phyloP scores from a whole-genome alignment of 2,329 filamentous ascomycete genomes.

The Fusarium sambucinum region DNA sequence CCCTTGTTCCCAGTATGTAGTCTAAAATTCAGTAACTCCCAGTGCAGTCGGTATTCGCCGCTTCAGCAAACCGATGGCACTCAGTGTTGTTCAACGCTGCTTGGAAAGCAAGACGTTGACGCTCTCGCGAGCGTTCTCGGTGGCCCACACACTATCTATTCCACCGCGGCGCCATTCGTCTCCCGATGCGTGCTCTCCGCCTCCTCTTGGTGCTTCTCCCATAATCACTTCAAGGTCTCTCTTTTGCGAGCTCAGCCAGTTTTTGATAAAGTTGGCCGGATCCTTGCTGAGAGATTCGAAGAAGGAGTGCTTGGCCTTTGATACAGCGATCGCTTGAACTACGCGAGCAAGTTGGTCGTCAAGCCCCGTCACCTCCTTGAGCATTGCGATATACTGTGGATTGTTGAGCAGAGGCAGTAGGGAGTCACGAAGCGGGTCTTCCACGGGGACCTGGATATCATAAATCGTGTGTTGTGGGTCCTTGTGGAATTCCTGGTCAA shows the following conservation, averaged over 20 bases:
- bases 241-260: constrained; percentile 93
- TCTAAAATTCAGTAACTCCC: constrained; percentile 44
- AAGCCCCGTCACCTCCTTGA: constrained; percentile 80
- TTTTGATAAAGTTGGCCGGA: constrained; percentile 83
- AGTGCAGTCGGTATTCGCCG: constrained; percentile 12
- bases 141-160: constrained; percentile 66
- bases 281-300: constrained; percentile 82
- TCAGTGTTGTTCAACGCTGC: constrained; percentile 53
- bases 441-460: constrained; percentile 85
- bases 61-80: constrained; percentile 4
- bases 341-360: constrained; percentile 89
- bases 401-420: constrained; percentile 76
- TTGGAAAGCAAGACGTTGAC: constrained; percentile 71
- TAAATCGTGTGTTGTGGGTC: constrained; percentile 85
- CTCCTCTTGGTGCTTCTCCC: constrained; percentile 79
- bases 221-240: constrained; percentile 89
- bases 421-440: constrained; percentile 81
- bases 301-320: constrained; percentile 92
- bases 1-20: constrained; percentile 39
- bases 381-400: constrained; percentile 75
- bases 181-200: constrained; percentile 65
- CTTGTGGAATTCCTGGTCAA: constrained; percentile 85
- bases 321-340: constrained; percentile 83
- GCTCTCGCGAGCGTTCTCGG: constrained; percentile 71
- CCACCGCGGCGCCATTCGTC: constrained; percentile 78